Conservation (phyloP, 768 basidiomycete genomes). For the Kwoniella dejecticola region DNA sequence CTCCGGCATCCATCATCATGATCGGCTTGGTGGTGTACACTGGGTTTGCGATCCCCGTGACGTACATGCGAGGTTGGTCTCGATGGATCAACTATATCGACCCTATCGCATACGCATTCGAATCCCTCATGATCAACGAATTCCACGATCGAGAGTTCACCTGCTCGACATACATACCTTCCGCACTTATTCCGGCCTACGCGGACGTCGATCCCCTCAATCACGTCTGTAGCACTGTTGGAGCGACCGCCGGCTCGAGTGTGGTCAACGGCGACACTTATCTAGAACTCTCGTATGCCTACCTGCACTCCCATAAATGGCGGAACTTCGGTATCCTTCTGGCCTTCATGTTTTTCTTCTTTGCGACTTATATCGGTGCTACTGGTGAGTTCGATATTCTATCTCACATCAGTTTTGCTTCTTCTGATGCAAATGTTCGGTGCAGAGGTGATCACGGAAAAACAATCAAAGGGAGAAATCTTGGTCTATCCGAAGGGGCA, state of each 20-base stretch:
- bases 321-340: constrained; percentile 52
- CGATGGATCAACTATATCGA: constrained; percentile 68
- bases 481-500: constrained; percentile 55
- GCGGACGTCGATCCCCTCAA: constrained; percentile 28
- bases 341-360: constrained; percentile 47
- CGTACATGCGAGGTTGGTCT: constrained; percentile 56
- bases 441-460: constrained; percentile 50
- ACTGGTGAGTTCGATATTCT: constrained; percentile 30
- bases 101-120: constrained; percentile 74
- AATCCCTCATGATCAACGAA: constrained; percentile 81
- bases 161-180: constrained; percentile 52
- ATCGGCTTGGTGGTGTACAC: constrained; percentile 72
- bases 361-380: constrained; percentile 48
- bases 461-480: constrained; percentile 57
- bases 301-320: constrained; percentile 24
- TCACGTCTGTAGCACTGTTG: constrained; percentile 46
- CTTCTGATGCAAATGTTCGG: not conserved
- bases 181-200: constrained; percentile 34
- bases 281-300: constrained; percentile 16
- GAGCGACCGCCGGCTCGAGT: constrained; percentile 41
- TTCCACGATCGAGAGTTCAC: constrained; percentile 68
- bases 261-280: constrained; percentile 47
- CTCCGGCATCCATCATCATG: constrained; percentile 68
- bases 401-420: constrained; percentile 3
- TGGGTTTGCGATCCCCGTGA: constrained; percentile 60